Conservation (phyloP, 805 yeast genomes). For the Saturnispora kantuleensis region DNA sequence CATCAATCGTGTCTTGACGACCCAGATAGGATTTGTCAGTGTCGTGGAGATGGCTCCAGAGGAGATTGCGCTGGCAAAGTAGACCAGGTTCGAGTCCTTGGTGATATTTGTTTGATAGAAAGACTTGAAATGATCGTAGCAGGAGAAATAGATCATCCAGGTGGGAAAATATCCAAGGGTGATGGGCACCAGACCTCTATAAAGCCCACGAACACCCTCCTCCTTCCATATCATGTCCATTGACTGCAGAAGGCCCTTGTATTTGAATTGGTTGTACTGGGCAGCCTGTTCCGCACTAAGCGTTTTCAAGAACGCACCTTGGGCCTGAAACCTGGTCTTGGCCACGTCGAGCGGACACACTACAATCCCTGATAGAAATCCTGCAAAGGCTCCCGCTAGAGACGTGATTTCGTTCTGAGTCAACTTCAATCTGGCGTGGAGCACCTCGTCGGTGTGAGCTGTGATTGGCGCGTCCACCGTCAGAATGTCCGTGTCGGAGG, state of each 20-base stretch:
- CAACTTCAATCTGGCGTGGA: constrained; percentile 12
- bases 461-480: constrained; percentile 12
- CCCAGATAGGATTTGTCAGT: constrained; percentile 94
- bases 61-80: constrained; percentile 58
- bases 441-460: constrained; percentile 11
- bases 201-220: constrained; percentile 77
- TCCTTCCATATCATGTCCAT: constrained; percentile 55
- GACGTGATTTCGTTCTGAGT: constrained; percentile 48
- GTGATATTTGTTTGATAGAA: constrained; percentile 18
- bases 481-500: constrained; percentile 12
- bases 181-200: constrained; percentile 88
- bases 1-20: constrained; percentile 91
- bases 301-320: constrained; percentile 41
- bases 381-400: constrained; percentile 86
- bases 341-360: constrained; percentile 97
- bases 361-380: constrained; percentile 75
- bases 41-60: constrained; percentile 86
- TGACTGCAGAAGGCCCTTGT: constrained; percentile 55
- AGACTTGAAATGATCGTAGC: constrained; percentile 70
- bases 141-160: constrained; percentile 92
- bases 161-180: constrained; percentile 92
- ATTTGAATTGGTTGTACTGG: constrained; percentile 26
- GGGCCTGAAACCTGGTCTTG: constrained; percentile 90
- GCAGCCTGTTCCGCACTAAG: constrained; percentile 8
- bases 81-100: constrained; percentile 26